Percentiles rank a stretch among this genome's conserved stretches.
Conservation (phyloP, 1,284 basidiomycete species). For the Apiotrichum brassicae region DNA sequence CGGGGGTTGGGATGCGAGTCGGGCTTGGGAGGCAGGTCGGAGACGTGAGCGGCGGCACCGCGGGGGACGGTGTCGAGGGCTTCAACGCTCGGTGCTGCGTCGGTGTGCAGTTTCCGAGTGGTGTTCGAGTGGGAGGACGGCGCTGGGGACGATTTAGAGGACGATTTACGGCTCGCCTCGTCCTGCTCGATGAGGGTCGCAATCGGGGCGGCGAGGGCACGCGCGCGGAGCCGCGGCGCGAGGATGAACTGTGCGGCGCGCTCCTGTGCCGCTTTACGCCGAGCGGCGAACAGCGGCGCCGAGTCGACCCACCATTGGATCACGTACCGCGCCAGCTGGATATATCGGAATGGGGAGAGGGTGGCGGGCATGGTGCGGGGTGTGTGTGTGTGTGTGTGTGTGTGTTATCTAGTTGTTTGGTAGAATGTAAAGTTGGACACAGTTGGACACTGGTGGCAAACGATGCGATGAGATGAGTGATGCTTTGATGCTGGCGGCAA, state of each 20-base stretch:
- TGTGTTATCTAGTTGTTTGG: too few species aligned
- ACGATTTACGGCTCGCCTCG: neutral
- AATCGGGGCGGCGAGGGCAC: slow-evolving; percentile 1
- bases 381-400: neutral
- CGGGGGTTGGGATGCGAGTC: slow-evolving; percentile 25
- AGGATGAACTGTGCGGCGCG: slow-evolving; percentile 13
- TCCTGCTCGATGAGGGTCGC: neutral
- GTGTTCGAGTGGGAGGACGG: neutral
- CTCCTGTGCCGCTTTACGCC: slow-evolving; percentile 23
- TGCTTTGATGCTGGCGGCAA: too few species aligned
- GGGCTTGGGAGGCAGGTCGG: slow-evolving; percentile 2
- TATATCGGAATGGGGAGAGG: slow-evolving; percentile 40
- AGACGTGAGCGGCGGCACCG: slow-evolving; percentile 2
- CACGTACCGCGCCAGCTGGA: slow-evolving; percentile 37
- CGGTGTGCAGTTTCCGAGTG: neutral
- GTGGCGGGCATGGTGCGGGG: slow-evolving; percentile 27
- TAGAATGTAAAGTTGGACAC: too few species aligned
- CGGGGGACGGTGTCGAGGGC: neutral
- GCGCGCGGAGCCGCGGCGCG: slow-evolving; percentile 3
- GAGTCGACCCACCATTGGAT: slow-evolving; percentile 36
- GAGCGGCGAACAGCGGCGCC: slow-evolving; percentile 18
- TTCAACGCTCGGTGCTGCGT: neutral
- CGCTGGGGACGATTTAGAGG: neutral
- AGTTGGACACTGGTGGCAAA: too few species aligned
- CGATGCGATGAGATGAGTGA: neutral